Percentiles rank a stretch among this genome's conserved stretches.
phyloP scores from a whole-genome alignment of 2,329 filamentous ascomycete genomes.

The Fusarium stilboides region DNA sequence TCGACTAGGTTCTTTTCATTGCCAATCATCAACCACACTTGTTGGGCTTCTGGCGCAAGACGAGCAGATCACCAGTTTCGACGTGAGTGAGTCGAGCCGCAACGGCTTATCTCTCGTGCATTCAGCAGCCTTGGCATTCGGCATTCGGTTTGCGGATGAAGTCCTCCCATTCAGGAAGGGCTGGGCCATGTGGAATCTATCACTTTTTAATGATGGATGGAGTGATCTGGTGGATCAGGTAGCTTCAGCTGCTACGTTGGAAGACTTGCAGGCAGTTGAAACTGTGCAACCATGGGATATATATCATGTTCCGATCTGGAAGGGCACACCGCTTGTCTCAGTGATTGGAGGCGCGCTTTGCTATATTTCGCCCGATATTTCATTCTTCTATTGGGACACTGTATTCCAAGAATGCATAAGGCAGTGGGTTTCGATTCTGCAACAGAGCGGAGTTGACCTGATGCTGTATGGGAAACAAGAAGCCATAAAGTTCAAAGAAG shows the following conservation, averaged over 20 bases:
- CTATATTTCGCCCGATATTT: slow-evolving; percentile 31
- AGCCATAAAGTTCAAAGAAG: not conserved
- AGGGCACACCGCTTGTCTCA: slow-evolving; percentile 43
- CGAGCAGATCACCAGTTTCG: not conserved
- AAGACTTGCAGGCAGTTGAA: slow-evolving; percentile 41
- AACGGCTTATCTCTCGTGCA: slow-evolving; percentile 46
- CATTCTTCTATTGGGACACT: slow-evolving; percentile 37
- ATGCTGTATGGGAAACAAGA: slow-evolving; percentile 44
- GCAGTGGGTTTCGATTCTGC: slow-evolving; percentile 37
- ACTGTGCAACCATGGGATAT: slow-evolving; percentile 40
- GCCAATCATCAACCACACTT: rapidly evolving
- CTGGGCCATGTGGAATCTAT: not conserved
- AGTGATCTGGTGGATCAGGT: slow-evolving; percentile 6
- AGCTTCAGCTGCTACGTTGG: not conserved
- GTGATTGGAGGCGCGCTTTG: slow-evolving; percentile 49
- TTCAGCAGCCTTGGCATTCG: slow-evolving; percentile 42
- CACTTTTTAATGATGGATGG: slow-evolving; percentile 22
- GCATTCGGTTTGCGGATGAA: slow-evolving; percentile 39
- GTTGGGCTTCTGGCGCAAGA: slow-evolving; percentile 24
- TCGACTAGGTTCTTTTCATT: slow-evolving; percentile 39
- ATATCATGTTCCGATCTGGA: slow-evolving; percentile 45
- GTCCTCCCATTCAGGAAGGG: slow-evolving; percentile 7
- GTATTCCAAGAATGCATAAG: slow-evolving; percentile 33
- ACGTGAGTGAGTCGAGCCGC: slow-evolving; percentile 31
- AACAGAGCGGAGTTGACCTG: slow-evolving; percentile 41